These are phyloP conservation scores for Phyllachora maydis DNA, from an alignment of 2,329 filamentous ascomycete genomes.

Conservation along the genomic window DNA sequence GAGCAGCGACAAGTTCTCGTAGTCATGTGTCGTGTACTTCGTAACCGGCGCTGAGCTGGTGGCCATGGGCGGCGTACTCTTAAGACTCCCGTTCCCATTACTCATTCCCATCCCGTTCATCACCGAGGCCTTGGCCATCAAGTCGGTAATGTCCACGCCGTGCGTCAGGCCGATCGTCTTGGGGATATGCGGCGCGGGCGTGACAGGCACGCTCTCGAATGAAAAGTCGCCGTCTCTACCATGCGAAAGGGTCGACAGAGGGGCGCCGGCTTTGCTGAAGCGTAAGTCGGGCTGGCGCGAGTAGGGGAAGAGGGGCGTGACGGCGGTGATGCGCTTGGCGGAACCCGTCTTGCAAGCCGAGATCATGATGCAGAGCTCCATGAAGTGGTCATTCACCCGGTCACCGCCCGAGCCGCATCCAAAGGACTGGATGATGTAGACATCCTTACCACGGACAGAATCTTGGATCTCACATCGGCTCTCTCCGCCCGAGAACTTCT, in stretches of 20 bases:
- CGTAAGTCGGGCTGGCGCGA: conserved; percentile 89
- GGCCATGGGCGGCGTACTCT: conserved; percentile 1
- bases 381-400: conserved; percentile 84
- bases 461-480: conserved; percentile 90
- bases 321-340: conserved; percentile 78
- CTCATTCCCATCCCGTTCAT: conserved; percentile 17
- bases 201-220: conserved; percentile 80
- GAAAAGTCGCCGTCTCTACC: conserved; percentile 48
- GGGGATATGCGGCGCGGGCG: conserved; percentile 51
- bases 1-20: conserved; percentile 34
- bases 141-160: conserved; percentile 52
- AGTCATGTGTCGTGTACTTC: conserved; percentile 40
- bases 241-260: conserved; percentile 53
- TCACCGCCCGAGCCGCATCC: conserved; percentile 45
- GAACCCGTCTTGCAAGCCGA: conserved; percentile 81
- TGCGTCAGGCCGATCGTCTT: conserved; percentile 44
- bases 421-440: conserved; percentile 79
- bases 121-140: conserved; percentile 47
- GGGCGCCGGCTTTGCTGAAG: conserved; percentile 88
- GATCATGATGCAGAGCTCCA: conserved; percentile 94
- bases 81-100: conserved; percentile 12
- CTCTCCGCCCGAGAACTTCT: conserved; percentile 89
- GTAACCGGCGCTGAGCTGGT: not conserved
- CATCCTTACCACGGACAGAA: conserved; percentile 92
- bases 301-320: conserved; percentile 91